Percentiles rank a stretch among this genome's conserved stretches.
phyloP scores from a whole-genome alignment of 345 rosid genomes.

The Triadica sebifera region DNA sequence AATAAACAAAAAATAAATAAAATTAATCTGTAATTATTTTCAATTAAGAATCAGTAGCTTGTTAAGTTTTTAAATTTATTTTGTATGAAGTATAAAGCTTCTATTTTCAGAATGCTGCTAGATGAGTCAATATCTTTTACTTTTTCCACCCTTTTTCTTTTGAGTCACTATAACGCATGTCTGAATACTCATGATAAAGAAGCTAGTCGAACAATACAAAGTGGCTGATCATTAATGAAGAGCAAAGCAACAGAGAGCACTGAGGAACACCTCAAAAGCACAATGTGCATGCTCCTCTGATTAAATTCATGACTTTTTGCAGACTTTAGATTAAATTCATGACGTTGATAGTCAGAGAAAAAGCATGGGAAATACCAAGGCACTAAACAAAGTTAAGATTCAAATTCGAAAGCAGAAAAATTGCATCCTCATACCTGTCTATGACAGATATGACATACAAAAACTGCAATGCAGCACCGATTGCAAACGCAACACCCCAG shows the following conservation, averaged over 20 bases:
- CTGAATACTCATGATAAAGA: not conserved
- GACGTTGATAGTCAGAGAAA: not conserved
- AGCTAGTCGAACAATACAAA: not conserved
- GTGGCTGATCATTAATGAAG: not conserved
- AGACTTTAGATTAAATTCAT: not conserved
- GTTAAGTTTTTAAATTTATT: not conserved
- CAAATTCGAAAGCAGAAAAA: not conserved
- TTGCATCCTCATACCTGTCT: conserved; percentile 78
- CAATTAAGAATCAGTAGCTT: not conserved
- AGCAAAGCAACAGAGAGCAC: not conserved
- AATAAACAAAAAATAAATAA: not conserved
- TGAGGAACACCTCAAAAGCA: not conserved
- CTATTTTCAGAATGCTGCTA: too few relatives aligned
- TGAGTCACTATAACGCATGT: not conserved
- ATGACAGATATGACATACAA: conserved; percentile 92
- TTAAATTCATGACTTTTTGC: not conserved
- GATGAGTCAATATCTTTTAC: too few relatives aligned
- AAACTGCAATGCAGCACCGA: conserved; percentile 84
- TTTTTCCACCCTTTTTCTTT: not conserved
- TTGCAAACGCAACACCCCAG: conserved; percentile 81
- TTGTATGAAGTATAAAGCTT: too few relatives aligned
- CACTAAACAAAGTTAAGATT: conserved; percentile 4
- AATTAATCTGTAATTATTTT: not conserved
- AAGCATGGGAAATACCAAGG: not conserved
- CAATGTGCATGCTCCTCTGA: not conserved